Evolutionary conservation across 345 rosid species (phyloP).

Genomic region (Arabis alpina): DNA sequence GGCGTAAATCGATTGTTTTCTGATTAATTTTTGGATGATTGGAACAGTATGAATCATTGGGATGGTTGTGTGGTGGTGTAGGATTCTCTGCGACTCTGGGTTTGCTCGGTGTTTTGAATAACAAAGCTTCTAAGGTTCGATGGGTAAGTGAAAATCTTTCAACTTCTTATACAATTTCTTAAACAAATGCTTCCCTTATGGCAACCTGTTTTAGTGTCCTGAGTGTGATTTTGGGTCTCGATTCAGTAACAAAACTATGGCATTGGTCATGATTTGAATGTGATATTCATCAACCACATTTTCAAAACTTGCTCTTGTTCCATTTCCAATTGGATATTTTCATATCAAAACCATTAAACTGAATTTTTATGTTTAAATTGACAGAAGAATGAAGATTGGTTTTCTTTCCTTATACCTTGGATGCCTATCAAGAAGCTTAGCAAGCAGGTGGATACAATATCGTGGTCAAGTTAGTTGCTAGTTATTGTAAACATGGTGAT

Average conservation of each 20-base stretch:
- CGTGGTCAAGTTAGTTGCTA: too few relatives aligned
- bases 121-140: constrained; percentile 89
- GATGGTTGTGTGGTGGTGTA: constrained; percentile 94
- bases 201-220: not conserved
- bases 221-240: not conserved
- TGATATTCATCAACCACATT: too few relatives aligned
- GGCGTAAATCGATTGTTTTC: not conserved
- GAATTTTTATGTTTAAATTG: too few relatives aligned
- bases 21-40: constrained; percentile 1
- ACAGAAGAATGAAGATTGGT: too few relatives aligned
- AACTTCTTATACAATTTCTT: too few relatives aligned
- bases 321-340: too few relatives aligned
- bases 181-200: not conserved
- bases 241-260: not conserved
- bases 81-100: constrained; percentile 80
- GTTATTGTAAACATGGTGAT: too few relatives aligned
- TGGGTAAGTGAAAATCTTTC: constrained; percentile 61
- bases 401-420: too few relatives aligned
- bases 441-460: too few relatives aligned
- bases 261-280: not conserved
- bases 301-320: too few relatives aligned
- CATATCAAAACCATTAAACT: too few relatives aligned
- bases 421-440: too few relatives aligned
- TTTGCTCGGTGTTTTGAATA: constrained; percentile 73
- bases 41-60: constrained; percentile 90